Conservation (phyloP, 768 basidiomycete species). For the Russula abietina region DNA sequence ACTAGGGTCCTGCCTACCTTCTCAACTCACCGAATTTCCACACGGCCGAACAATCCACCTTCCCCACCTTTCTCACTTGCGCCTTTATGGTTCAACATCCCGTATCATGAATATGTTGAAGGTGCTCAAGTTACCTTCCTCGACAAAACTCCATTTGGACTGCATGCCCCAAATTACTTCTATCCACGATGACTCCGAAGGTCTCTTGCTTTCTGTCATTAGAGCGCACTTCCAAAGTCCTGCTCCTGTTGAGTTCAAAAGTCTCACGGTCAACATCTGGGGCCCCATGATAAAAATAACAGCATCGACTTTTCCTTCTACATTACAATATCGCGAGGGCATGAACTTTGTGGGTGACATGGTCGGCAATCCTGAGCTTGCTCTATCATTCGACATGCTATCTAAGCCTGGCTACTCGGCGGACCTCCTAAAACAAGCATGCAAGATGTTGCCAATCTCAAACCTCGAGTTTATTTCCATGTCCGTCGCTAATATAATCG, state of each 20-base stretch:
- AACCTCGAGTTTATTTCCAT: slow-evolving; percentile 7
- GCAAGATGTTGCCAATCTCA: slow-evolving; percentile 1
- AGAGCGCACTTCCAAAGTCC: neutral
- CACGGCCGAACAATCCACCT: neutral
- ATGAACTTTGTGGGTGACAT: neutral
- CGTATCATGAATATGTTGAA: no score
- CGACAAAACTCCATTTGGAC: neutral
- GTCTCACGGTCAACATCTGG: neutral
- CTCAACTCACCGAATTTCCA: neutral
- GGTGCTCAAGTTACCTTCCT: slow-evolving; percentile 1
- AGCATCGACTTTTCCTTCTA: neutral
- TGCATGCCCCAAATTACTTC: neutral
- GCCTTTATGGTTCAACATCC: no score
- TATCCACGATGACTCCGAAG: neutral
- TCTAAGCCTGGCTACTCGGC: neutral
- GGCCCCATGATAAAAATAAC: neutral
- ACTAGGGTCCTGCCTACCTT: slow-evolving; percentile 1
- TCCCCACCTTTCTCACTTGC: no score
- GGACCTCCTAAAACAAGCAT: neutral
- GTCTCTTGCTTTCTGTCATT: neutral
- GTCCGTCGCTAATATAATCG: neutral
- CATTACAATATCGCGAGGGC: neutral
- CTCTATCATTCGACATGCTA: neutral
- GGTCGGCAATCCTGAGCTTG: neutral
- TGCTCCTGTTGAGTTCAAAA: neutral